phyloP scores from a whole-genome alignment of 805 yeast species.

The Zygosaccharomyces rouxii region DNA sequence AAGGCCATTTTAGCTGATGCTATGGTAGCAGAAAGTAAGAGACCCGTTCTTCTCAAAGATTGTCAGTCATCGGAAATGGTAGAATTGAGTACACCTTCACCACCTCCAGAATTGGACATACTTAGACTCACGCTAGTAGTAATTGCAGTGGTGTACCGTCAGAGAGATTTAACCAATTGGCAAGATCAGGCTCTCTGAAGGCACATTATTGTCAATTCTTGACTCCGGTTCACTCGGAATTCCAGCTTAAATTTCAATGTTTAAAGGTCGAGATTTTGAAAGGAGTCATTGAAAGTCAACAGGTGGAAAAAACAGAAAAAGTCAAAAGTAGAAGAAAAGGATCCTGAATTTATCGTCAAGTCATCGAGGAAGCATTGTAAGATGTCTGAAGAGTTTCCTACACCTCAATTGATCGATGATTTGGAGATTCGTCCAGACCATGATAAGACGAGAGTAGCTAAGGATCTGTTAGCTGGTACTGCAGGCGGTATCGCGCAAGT shows the following conservation, averaged over 20 bases:
- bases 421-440: conserved; percentile 18
- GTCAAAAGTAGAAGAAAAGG: background rate
- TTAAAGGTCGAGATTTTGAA: background rate
- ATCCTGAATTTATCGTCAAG: background rate
- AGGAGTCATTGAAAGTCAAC: background rate
- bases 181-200: background rate
- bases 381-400: conserved; percentile 35
- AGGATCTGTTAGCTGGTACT: conserved; percentile 88
- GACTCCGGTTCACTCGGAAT: background rate
- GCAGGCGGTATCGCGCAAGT: conserved; percentile 96
- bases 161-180: conserved; percentile 26
- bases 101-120: conserved; percentile 13
- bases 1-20: conserved; percentile 1
- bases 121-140: conserved; percentile 18
- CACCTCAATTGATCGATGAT: conserved; percentile 34
- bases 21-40: conserved; percentile 6
- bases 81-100: conserved; percentile 3
- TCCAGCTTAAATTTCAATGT: background rate
- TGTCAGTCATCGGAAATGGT: conserved; percentile 9
- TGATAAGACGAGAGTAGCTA: conserved; percentile 36
- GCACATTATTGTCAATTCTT: background rate
- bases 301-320: background rate
- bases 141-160: conserved; percentile 25
- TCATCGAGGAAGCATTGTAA: background rate
- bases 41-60: background rate